These are phyloP conservation scores for Mycena alexandri DNA, from an alignment of 768 basidiomycete species.

Conservation along the genomic window DNA sequence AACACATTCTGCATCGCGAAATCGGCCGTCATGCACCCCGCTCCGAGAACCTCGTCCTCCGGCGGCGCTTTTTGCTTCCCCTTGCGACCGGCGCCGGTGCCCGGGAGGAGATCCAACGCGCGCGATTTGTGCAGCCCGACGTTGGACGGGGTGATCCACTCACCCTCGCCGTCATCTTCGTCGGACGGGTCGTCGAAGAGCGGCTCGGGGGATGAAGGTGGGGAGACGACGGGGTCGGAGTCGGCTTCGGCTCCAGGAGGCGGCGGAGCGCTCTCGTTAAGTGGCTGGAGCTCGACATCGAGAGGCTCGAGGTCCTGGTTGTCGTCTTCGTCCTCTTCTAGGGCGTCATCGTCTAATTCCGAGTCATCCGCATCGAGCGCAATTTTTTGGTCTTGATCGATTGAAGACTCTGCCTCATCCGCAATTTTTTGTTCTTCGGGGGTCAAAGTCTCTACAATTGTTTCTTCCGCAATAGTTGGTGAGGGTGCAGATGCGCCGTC, in stretches of 20 bases:
- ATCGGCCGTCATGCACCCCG: conserved; percentile 98
- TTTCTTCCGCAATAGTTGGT: conserved; percentile 12
- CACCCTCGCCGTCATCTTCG: conserved; percentile 87
- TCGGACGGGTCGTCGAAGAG: conserved; percentile 84
- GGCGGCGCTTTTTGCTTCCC: conserved; percentile 52
- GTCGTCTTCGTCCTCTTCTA: conserved; percentile 24
- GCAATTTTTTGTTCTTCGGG: conserved; percentile 28
- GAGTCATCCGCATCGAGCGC: conserved; percentile 20
- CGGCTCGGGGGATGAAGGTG: conserved; percentile 46
- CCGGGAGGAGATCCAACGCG: conserved; percentile 85
- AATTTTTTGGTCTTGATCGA: conserved; percentile 10
- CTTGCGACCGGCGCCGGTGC: conserved; percentile 51
- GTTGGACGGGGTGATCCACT: conserved; percentile 97
- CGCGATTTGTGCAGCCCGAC: conserved; percentile 88
- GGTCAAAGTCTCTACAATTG: conserved; percentile 25
- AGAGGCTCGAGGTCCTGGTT: conserved; percentile 53
- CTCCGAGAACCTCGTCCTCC: conserved; percentile 61
- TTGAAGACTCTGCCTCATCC: background rate
- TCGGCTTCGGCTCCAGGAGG: conserved; percentile 13
- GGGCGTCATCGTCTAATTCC: conserved; percentile 25
- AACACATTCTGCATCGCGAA: conserved; percentile 99
- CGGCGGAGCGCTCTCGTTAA: conserved; percentile 41
- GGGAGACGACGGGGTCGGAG: conserved; percentile 35
- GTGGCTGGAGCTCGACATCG: conserved; percentile 59
- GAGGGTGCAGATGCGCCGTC: background rate